phyloP scores from a whole-genome alignment of 768 basidiomycete species.

The Collybiopsis confluens region DNA sequence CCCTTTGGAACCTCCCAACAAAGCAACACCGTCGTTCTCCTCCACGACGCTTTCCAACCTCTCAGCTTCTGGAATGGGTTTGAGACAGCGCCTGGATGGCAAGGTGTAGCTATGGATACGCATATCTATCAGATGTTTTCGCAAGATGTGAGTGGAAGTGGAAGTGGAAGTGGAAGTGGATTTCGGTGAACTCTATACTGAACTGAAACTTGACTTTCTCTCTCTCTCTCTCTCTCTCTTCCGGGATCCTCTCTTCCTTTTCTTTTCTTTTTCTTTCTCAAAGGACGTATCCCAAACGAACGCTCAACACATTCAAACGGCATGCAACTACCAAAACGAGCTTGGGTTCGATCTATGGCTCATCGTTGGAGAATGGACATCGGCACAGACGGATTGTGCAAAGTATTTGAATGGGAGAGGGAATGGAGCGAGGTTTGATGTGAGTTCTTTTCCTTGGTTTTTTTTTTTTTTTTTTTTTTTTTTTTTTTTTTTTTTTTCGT shows the following conservation, averaged over 20 bases:
- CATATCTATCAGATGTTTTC: slow-evolving; percentile 79
- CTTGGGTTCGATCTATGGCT: slow-evolving; percentile 71
- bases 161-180: too few relatives aligned
- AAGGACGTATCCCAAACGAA: background rate
- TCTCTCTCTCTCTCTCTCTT: background rate
- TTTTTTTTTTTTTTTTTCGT: too few relatives aligned
- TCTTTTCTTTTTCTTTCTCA: background rate
- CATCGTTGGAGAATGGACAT: slow-evolving; percentile 86
- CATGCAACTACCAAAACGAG: slow-evolving; percentile 43
- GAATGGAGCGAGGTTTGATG: slow-evolving; percentile 56
- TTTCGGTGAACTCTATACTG: slow-evolving; percentile 16
- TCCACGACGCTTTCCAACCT: slow-evolving; percentile 79
- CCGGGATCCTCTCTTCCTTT: too few relatives aligned
- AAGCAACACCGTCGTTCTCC: slow-evolving; percentile 61
- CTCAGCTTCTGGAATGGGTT: slow-evolving; percentile 68
- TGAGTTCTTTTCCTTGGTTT: background rate
- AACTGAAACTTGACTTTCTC: background rate
- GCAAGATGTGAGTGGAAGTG: slow-evolving; percentile 34
- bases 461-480: too few relatives aligned
- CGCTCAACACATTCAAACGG: slow-evolving; percentile 48
- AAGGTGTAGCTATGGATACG: slow-evolving; percentile 76
- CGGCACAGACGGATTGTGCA: slow-evolving; percentile 74
- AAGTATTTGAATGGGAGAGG: slow-evolving; percentile 85
- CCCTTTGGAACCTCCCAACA: slow-evolving; percentile 34
- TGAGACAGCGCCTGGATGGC: slow-evolving; percentile 41